A percentile compares a stretch with the other conserved stretches of the same genome.
These are phyloP conservation scores for Didymella sp. DNA, from an alignment of 2,329 filamentous ascomycete species.

Conservation along the genomic window DNA sequence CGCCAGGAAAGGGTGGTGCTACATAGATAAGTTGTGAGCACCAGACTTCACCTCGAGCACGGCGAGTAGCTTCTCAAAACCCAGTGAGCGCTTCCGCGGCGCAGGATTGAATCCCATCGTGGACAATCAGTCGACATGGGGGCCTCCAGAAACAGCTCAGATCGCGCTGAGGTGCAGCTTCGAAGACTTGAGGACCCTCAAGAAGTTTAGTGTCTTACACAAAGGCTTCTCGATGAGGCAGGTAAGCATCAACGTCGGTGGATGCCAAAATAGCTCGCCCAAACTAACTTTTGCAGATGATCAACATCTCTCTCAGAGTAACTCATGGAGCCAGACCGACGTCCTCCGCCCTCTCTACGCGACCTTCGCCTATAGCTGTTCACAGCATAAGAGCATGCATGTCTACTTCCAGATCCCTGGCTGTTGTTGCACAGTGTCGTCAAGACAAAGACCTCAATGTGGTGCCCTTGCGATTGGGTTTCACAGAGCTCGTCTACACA, in stretches of 20 bases:
- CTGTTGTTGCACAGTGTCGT: slow-evolving; percentile 7
- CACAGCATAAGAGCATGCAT: slow-evolving; percentile 8
- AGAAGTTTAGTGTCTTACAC: not conserved
- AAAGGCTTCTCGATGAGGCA: not conserved
- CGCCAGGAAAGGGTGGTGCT: not conserved
- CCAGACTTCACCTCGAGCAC: not conserved
- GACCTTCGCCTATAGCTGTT: not conserved
- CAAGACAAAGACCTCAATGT: not conserved
- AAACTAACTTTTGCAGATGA: slow-evolving; percentile 5
- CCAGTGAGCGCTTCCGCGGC: not conserved
- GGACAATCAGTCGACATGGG: not conserved
- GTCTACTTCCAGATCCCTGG: not conserved
- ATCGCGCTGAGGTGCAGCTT: not conserved
- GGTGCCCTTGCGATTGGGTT: not conserved
- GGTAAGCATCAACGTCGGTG: not conserved
- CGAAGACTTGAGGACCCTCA: not conserved
- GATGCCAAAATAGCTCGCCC: not conserved
- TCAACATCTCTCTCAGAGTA: not conserved
- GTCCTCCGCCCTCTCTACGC: not conserved
- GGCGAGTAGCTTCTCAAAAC: not conserved
- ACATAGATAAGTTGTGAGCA: not conserved
- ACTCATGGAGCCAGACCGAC: not conserved
- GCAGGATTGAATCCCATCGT: not conserved
- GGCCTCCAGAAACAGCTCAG: not conserved
- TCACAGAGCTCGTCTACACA: not conserved